Evolutionary conservation across 2,329 filamentous ascomycete species (phyloP), one percentile per base, ranked within the genome.

Genomic region (Fusarium ambrosium): DNA sequence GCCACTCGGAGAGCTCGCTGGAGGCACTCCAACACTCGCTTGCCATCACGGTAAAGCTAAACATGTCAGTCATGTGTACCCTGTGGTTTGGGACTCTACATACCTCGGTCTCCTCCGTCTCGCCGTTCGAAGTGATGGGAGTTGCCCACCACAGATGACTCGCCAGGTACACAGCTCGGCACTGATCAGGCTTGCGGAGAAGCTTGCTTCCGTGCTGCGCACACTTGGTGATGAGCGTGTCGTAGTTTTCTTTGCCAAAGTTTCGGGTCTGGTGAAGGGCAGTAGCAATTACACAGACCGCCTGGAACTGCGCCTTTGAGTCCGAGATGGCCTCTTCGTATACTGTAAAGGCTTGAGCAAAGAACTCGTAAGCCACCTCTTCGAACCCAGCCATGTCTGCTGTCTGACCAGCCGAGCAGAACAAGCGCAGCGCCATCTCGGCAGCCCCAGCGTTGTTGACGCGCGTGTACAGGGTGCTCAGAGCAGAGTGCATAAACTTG

Each of bases 81-180:
- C 27, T 36, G 6, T 48, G 20, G 62, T 68, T 62, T 27, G n/a
- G 6, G 20, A 9, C 4, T 24, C 87, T 92, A 87, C 73, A 53
- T 85, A 95, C 94, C 80, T 92, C 90, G 69, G 93, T 93, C 39
- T 94, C 89, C 71, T 98, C 95, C 55, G 95, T 92, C 81, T 98
- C 96, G 13, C 90, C 91, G 76, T 93, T 92, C 20, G 91, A 90
- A 2, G 91, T 87, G 70, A 95, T 93, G 55, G 97, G 95, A 14
- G 95, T 95, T 1, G 95, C 94, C 97, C 97, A 99, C 97, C 97
- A 99, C 62, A 99, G 85, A 83, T 99, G 97, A 82, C 95, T 98
- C 4, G 97, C 97, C 76, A 99, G 86, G 80, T 98, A 99, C 13
- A 99, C 97, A 0, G 97, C 97, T 27, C 97, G 92, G 82, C 97